Evolutionary conservation across 148 eudicot species (phyloP), one percentile per base, ranked within the genome.

Genomic region (Amaranthus palmeri): DNA sequence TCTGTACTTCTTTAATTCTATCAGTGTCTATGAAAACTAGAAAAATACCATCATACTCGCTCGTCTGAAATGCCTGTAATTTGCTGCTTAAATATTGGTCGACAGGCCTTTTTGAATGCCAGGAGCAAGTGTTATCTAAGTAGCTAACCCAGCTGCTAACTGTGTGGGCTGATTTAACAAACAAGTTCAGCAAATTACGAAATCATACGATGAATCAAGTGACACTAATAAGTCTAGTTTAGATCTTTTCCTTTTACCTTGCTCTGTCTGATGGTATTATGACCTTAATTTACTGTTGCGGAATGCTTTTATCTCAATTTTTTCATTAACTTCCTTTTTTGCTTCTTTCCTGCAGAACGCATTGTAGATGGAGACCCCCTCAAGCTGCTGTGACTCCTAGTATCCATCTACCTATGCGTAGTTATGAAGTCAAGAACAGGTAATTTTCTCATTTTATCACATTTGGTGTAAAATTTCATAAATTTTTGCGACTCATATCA

Each of bases 321-420:
- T n/a, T 65, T 67, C 42, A 12, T 46, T 36, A 73, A 10, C 53
- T 45, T 65, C 46, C 36, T 25, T 3, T 6, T 43, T 6, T 44
- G 46, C 61, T 42, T 25, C 36, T 5, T 56, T 61, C 17, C 61
- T 42, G 75, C 81, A 86, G 88, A 77, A 67, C 74, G 67, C 71
- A 60, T 78, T 54, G 71, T 70, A 80, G 76, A 65, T 82, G 83
- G 87, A 81, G 74, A 52, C 62, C 78, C 56, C 91, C 95, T 18
- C 78, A 72, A 70, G 91, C 95, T 13, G 95, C 89, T 60, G 81
- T 79, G 41, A 72, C 84, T 48, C 83, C 95, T 46, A 85, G 76
- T 73, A 79, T 84, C 69, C 93, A 88, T 76, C 97, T 91, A 25
- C 97, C 97, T 13, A 91, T 91, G 97, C 97, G 90, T 68, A 90